Evolutionary conservation across 371 early-diverging fungal species (phyloP).

Genomic region (Mortierella sp.): DNA sequence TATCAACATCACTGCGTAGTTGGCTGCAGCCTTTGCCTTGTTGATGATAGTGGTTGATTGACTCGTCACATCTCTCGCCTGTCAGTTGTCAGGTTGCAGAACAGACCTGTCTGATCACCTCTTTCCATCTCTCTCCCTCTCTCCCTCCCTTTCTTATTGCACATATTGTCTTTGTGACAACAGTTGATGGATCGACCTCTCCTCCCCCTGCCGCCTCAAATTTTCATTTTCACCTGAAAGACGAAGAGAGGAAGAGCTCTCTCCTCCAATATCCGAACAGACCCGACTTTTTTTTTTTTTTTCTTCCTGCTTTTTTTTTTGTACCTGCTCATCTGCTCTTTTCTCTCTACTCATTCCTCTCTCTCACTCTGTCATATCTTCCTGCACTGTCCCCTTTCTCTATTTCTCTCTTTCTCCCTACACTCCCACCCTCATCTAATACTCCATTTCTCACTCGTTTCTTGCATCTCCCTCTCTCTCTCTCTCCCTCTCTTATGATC

Average conservation of each 20-base stretch:
- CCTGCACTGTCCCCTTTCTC: neutral
- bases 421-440: conserved; percentile 5
- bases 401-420: neutral
- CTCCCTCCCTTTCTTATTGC: too few relatives aligned
- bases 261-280: neutral
- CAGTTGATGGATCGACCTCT: too few relatives aligned
- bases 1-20: too few relatives aligned
- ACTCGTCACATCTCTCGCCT: too few relatives aligned
- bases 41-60: too few relatives aligned
- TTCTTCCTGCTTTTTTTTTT: neutral
- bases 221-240: neutral
- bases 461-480: conserved; percentile 3
- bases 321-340: conserved; percentile 3
- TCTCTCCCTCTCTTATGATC: neutral
- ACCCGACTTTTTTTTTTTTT: neutral
- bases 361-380: neutral
- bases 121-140: too few relatives aligned
- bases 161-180: too few relatives aligned
- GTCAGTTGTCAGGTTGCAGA: too few relatives aligned
- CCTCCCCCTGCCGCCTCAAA: neutral
- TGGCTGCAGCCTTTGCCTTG: too few relatives aligned
- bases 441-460: conserved; percentile 5
- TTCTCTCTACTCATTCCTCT: neutral
- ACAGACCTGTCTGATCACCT: too few relatives aligned
- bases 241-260: neutral